Evolutionary conservation across 352 stramenopile species (phyloP), one percentile per base, ranked within the genome.

Genomic region (Phytophthora quininea): DNA sequence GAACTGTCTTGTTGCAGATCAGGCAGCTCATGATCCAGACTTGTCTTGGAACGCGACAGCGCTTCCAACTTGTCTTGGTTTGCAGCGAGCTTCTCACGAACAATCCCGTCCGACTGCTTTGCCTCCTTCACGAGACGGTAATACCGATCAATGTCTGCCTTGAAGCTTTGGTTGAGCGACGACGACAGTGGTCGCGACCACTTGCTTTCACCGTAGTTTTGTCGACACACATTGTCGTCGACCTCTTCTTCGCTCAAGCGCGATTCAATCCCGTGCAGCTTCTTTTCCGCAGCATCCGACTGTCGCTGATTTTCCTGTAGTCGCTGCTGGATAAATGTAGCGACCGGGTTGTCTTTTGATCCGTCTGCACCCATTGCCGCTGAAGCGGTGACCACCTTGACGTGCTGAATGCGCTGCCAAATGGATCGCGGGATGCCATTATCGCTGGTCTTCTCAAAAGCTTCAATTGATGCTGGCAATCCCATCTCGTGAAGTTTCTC

Each of bases 391-490:
- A 31, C 58, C 9, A 67, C 60, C 57, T 90, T 76, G 14, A 90
- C 69, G 40, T 89, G 69, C 52, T 82, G 57, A 52, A 90, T 82
- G 31, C 79, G 79, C 46, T 79, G 68, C 84, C 84, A 92, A 30
- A 90, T 77, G 12, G 62, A 76, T 24, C 14, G 54, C 12, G 84
- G 78, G 31, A 92, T 85, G 43, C 81, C 81, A 30, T 88, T 80
- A 63, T 85, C 79, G 30, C 64, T 79, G 30, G 77, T 86, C 58
- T 86, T 80, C 45, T 92, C 83, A 56, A 90, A 90, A 7, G 87
- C 87, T 59, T 95, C 87, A 48, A 95, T 90, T 4, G 87, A 89
- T 10, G 87, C 87, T 30, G 87, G 87, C 3, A 95, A 69, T 0
- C 82, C 83, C 54, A 95, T 63, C n/a, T 54, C 60, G 14, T 82